Evolutionary conservation across 139 green algal species (phyloP).

Genomic region (Tetraselmis striata): DNA sequence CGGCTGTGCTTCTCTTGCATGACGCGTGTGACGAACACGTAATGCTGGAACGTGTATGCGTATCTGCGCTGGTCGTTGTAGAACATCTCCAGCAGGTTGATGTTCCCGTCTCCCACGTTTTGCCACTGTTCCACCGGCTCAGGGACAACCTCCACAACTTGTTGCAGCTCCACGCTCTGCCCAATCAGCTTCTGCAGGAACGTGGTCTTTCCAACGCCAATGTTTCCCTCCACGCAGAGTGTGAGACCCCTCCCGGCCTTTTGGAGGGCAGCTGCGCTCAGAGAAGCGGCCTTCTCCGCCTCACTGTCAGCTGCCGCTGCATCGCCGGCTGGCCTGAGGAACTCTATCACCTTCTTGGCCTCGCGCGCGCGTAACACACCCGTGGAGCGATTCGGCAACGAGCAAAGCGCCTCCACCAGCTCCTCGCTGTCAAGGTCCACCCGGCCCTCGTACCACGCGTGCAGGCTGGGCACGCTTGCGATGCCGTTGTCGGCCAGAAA

Average conservation of each 20-base stretch:
- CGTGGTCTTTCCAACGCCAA: constrained; percentile 89
- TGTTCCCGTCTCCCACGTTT: constrained; percentile 36
- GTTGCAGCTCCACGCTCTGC: constrained; percentile 26
- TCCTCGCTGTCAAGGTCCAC: neutral
- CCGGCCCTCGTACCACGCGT: neutral
- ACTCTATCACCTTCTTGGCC: neutral
- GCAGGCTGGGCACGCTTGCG: neutral
- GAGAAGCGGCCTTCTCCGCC: neutral
- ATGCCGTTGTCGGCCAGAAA: neutral
- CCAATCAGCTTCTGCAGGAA: constrained; percentile 68
- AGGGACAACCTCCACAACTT: constrained; percentile 64
- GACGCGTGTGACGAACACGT: constrained; percentile 87
- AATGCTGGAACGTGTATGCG: constrained; percentile 98
- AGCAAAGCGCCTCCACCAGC: neutral
- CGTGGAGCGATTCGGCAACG: neutral
- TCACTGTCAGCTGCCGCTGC: neutral
- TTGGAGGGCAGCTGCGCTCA: neutral
- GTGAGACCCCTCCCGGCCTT: constrained; percentile 47
- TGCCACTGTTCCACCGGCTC: constrained; percentile 95
- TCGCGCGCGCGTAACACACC: neutral
- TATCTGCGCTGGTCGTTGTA: constrained; percentile 80
- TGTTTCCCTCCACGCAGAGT: constrained; percentile 95
- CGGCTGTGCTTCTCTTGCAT: constrained; percentile 37
- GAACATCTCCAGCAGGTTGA: constrained; percentile 89
- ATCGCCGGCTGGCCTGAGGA: neutral